Percentiles rank a stretch among this genome's conserved stretches.
These are phyloP conservation scores for Penicillium sclerotigenum DNA, from an alignment of 2,329 filamentous ascomycete genomes.

Conservation along the genomic window DNA sequence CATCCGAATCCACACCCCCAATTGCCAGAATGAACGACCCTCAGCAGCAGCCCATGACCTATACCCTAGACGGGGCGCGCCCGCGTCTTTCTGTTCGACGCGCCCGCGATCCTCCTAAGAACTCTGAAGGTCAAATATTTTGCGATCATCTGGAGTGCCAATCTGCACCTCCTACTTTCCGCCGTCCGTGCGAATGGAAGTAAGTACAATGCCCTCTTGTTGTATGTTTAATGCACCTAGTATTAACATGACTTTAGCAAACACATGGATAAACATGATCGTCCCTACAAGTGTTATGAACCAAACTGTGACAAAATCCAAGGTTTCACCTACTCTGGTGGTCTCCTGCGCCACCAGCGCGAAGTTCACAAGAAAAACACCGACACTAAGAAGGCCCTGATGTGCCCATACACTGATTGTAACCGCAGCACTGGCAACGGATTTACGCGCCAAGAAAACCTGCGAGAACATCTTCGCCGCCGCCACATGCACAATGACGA, in stretches of 20 bases:
- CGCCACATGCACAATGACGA: constrained; percentile 64
- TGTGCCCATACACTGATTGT: constrained; percentile 82
- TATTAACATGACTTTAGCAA: constrained; percentile 58
- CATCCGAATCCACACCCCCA: constrained; percentile 34
- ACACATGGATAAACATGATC: constrained; percentile 97
- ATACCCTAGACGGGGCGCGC: constrained; percentile 34
- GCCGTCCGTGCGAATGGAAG: constrained; percentile 91
- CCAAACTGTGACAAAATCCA: constrained; percentile 86
- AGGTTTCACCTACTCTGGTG: constrained; percentile 93
- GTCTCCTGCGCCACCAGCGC: constrained; percentile 81
- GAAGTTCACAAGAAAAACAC: constrained; percentile 91
- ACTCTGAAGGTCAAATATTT: constrained; percentile 69
- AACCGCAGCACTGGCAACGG: constrained; percentile 85
- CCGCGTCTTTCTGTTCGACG: constrained; percentile 44
- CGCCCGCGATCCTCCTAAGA: constrained; percentile 56
- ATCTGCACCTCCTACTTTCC: constrained; percentile 64
- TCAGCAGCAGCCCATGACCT: constrained; percentile 26
- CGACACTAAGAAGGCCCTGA: constrained; percentile 79
- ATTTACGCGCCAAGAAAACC: constrained; percentile 89
- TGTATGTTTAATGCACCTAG: constrained; percentile 16
- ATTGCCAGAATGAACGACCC: constrained; percentile 39
- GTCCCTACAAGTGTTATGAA: constrained; percentile 81
- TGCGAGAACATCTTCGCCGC: constrained; percentile 87
- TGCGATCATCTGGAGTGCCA: constrained; percentile 70
- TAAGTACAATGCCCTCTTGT: constrained; percentile 49